Evolutionary conservation across 2,329 filamentous ascomycete genomes (phyloP), one percentile per base, ranked within the genome.

Genomic region (Chrysoporthe cubensis): DNA sequence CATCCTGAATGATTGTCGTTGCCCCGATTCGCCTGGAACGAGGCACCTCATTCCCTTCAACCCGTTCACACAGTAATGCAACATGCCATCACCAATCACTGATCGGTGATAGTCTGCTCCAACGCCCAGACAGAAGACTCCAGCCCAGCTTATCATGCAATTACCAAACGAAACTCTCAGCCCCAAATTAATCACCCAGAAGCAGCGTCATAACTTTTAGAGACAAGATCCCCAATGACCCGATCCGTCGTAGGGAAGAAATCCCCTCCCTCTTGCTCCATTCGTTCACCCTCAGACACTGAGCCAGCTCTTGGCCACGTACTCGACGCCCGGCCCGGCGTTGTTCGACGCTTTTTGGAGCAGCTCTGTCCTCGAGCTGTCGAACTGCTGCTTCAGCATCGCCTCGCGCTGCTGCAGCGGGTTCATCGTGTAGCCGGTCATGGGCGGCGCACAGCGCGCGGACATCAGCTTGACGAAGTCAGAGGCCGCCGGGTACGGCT

Each of bases 391-490:
- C 70, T 80, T 80, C 69, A 83, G 81, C 78, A 83, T 80, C 6
- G 79, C 80, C 71, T 84, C 83, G 43, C 80, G 77, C 69, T 85
- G 81, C 71, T 84, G 80, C 13, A 83, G 76, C n/a, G 83, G 82
- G 65, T 80, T 81, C 68, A 80, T 74, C 1, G 78, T 68, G 67
- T 80, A 78, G 44, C 77, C 80, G 26, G 75, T 71, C 8, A 74
- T 72, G 7, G 80, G 77, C 14, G 78, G 73, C 3, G 78, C 75
- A 16, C 73, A 68, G 62, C 78, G 78, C 21, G 79, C 77, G 3
- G 81, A 80, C n/a, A 83, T 74, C 42, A 83, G 72, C 75, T 81
- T 82, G 71, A 82, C 78, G 68, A 84, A 81, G 72, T 83, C 79
- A 62, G 80, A 76, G 7, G 78, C 77, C 62, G 78, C 75, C 6